These are phyloP conservation scores for Plasmodium vivax DNA, from an alignment of 169 alveolate genomes.

Conservation along the genomic window DNA sequence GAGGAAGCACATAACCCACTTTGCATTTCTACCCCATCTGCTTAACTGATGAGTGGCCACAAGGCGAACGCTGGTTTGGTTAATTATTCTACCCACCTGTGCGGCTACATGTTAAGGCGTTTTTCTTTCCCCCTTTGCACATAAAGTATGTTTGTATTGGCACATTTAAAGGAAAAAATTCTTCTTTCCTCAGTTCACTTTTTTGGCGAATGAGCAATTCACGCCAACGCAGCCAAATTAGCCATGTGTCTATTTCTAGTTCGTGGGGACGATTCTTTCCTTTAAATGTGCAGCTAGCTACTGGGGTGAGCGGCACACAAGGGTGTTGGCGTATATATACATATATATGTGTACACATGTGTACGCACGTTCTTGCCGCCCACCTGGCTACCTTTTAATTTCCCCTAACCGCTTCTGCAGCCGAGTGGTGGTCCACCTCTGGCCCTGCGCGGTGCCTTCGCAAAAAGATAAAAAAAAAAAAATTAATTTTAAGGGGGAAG, in stretches of 20 bases:
- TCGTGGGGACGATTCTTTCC: not conserved
- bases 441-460: not conserved
- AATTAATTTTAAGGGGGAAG: not conserved
- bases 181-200: not conserved
- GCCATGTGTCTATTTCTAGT: not conserved
- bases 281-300: slow-evolving; percentile 6
- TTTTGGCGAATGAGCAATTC: not conserved
- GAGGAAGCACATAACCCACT: not conserved
- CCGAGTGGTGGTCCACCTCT: not conserved
- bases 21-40: not conserved
- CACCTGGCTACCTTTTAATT: not conserved
- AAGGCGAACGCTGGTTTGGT: not conserved
- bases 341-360: not conserved
- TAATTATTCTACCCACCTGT: not conserved
- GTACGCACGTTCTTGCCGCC: not conserved
- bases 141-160: not conserved
- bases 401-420: not conserved
- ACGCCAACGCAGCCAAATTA: not conserved
- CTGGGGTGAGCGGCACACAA: not conserved
- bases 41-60: not conserved
- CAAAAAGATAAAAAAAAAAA: no score
- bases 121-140: not conserved
- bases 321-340: not conserved
- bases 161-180: not conserved
- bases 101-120: not conserved